Conservation (phyloP, 257 asterid species). For the Rhazya stricta region DNA sequence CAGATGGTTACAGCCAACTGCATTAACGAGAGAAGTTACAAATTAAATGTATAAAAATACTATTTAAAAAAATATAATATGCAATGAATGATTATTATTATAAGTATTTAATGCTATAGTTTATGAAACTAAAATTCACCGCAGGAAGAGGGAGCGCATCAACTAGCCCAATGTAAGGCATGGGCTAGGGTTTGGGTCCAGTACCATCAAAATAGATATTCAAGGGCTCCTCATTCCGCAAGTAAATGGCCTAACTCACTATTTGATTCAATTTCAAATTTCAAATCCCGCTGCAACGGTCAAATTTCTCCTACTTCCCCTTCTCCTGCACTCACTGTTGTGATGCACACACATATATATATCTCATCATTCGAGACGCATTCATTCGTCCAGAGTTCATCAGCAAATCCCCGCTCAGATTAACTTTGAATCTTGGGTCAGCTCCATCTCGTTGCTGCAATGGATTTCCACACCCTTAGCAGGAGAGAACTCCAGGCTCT, state of each 20-base stretch:
- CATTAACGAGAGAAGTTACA: too few relatives aligned
- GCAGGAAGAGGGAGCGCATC: too few relatives aligned
- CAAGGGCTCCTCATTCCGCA: background rate
- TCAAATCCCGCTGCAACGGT: slow-evolving; percentile 55
- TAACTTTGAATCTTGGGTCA: slow-evolving; percentile 4
- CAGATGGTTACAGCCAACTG: too few relatives aligned
- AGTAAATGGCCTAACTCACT: background rate
- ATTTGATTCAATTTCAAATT: slow-evolving; percentile 24
- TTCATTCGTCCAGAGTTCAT: background rate
- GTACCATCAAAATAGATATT: background rate
- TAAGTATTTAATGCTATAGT: too few relatives aligned
- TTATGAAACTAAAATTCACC: too few relatives aligned
- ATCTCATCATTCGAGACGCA: slow-evolving; percentile 17
- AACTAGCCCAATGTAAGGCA: background rate
- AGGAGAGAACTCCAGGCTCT: slow-evolving; percentile 73
- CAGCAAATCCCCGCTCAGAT: background rate
- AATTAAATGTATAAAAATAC: too few relatives aligned
- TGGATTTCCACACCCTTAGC: slow-evolving; percentile 55
- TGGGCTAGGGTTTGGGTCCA: background rate
- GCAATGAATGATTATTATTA: too few relatives aligned
- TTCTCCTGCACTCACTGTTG: background rate
- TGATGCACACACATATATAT: background rate
- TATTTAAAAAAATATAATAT: too few relatives aligned
- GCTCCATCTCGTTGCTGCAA: slow-evolving; percentile 17
- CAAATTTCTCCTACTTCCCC: slow-evolving; percentile 18